phyloP scores from a whole-genome alignment of 306 rosid genomes.

The Vigna trinervia region DNA sequence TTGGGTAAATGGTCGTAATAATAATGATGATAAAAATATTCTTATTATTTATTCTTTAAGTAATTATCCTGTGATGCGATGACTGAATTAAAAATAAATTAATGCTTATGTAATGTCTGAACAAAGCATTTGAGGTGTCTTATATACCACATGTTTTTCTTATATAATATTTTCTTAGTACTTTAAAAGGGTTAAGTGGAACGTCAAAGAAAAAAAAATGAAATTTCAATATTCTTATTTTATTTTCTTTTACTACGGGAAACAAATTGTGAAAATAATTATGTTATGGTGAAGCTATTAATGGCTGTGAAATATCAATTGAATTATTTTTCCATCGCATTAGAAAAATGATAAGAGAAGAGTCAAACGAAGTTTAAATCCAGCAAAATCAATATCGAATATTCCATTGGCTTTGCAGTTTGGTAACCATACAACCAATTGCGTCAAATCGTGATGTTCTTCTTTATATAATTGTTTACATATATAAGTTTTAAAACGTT shows the following conservation, averaged over 20 bases:
- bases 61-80: neutral
- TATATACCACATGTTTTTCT: too few relatives aligned
- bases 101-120: neutral
- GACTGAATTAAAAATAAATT: neutral
- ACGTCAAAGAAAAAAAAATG: neutral
- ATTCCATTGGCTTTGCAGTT: constrained; percentile 24
- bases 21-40: too few relatives aligned
- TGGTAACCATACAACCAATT: constrained; percentile 39
- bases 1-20: too few relatives aligned
- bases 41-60: neutral
- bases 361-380: neutral
- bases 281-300: neutral
- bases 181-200: neutral
- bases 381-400: neutral
- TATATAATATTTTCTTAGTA: too few relatives aligned
- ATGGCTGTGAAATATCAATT: neutral
- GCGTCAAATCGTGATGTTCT: too few relatives aligned
- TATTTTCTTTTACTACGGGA: neutral
- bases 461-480: too few relatives aligned
- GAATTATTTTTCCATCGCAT: neutral
- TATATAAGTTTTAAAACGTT: too few relatives aligned
- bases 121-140: neutral
- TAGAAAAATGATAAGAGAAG: neutral
- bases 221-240: neutral
- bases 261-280: neutral